Conservation (phyloP, 208 protist genomes). For the Leishmania major region DNA sequence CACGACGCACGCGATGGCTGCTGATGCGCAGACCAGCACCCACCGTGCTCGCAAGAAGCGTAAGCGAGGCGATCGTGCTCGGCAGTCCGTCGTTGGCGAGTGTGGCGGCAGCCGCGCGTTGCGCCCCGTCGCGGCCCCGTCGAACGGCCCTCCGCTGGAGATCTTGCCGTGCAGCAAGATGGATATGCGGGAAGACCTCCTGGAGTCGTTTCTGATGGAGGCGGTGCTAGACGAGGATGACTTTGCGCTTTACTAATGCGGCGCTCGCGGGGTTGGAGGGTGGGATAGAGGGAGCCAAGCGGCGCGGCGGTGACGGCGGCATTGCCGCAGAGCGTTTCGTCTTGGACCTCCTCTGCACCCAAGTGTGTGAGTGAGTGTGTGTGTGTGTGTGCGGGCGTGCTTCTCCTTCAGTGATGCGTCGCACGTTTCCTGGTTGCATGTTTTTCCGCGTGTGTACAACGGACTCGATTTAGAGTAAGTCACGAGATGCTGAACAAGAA, state of each 20-base stretch:
- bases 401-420: background rate
- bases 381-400: background rate
- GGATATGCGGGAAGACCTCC: conserved; percentile 59
- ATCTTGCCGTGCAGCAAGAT: conserved; percentile 58
- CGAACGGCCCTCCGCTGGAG: conserved; percentile 37
- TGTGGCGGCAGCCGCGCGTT: conserved; percentile 59
- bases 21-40: background rate
- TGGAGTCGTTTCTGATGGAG: conserved; percentile 61
- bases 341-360: background rate
- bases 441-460: background rate
- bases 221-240: conserved; percentile 48
- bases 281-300: background rate
- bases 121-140: conserved; percentile 46
- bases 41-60: conserved; percentile 20
- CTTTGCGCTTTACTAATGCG: conserved; percentile 23
- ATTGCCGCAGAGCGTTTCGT: background rate
- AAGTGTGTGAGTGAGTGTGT: background rate
- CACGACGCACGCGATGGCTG: no score
- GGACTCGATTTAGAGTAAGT: background rate
- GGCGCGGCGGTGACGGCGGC: background rate
- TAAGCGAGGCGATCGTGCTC: conserved; percentile 26
- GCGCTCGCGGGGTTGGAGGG: background rate
- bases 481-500: background rate
- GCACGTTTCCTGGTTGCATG: background rate
- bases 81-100: conserved; percentile 25